Percentiles rank a stretch among this genome's conserved stretches.
phyloP scores from a whole-genome alignment of 2,329 filamentous ascomycete species.

The Diaporthe sp. region DNA sequence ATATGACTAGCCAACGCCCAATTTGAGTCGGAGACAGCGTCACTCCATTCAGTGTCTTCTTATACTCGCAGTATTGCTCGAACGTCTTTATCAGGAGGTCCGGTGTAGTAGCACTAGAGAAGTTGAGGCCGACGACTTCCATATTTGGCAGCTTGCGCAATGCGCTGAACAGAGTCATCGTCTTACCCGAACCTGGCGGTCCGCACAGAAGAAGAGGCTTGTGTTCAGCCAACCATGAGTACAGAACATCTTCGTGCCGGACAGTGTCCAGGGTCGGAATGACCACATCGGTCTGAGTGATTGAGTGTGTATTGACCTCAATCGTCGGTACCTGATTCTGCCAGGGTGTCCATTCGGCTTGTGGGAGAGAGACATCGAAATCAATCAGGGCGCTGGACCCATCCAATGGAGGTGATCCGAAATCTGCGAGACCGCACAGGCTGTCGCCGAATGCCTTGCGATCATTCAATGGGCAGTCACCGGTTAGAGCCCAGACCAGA shows the following conservation, averaged over 20 bases:
- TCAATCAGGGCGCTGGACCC: slow-evolving; percentile 91
- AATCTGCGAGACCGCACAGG: slow-evolving; percentile 84
- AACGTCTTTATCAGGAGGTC: slow-evolving; percentile 99
- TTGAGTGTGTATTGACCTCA: slow-evolving; percentile 98
- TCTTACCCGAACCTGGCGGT: slow-evolving; percentile 98
- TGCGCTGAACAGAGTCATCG: slow-evolving; percentile 99
- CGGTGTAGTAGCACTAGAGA: slow-evolving; percentile 97
- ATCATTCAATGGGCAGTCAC: slow-evolving; percentile 90
- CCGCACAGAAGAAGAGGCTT: slow-evolving; percentile 97
- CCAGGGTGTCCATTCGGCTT: slow-evolving; percentile 92
- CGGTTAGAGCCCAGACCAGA: slow-evolving; percentile 94
- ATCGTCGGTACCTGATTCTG: slow-evolving; percentile 94
- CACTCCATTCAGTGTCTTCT: slow-evolving; percentile 96
- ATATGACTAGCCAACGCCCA: slow-evolving; percentile 96
- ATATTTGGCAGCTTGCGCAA: slow-evolving; percentile 97
- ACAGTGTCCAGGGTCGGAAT: slow-evolving; percentile 98
- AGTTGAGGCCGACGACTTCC: slow-evolving; percentile 99
- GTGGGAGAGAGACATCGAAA: slow-evolving; percentile 90
- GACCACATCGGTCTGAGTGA: slow-evolving; percentile 97
- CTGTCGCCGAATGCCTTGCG: slow-evolving; percentile 92
- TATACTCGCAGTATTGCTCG: slow-evolving; percentile 99
- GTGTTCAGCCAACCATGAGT: slow-evolving; percentile 99
- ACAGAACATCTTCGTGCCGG: slow-evolving; percentile 97
- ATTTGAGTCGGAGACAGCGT: slow-evolving; percentile 97
- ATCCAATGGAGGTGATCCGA: slow-evolving; percentile 85